Conservation (phyloP, 2,329 filamentous ascomycete genomes). For the Pyrenophora teres region DNA sequence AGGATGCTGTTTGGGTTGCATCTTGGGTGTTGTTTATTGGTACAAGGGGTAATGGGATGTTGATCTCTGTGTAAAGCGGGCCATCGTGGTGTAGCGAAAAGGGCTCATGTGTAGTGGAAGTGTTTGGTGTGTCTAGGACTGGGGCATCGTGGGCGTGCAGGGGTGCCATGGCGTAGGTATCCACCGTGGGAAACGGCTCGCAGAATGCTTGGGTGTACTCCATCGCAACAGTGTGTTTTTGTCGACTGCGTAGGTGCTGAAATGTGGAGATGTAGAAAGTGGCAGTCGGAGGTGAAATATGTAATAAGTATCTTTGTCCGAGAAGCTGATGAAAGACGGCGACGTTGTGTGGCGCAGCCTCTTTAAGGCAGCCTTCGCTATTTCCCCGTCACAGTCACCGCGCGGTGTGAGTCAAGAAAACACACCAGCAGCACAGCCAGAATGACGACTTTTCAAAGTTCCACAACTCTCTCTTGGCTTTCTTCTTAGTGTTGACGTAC, state of each 20-base stretch:
- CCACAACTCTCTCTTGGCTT: too few relatives aligned
- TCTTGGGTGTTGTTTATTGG: conserved; percentile 10
- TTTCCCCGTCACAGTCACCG: not conserved
- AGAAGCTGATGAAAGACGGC: not conserved
- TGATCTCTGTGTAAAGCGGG: conserved; percentile 43
- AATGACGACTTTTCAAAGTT: too few relatives aligned
- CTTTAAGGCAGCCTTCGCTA: conserved; percentile 10
- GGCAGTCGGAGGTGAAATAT: not conserved
- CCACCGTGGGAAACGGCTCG: conserved; percentile 2
- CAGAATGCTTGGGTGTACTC: not conserved
- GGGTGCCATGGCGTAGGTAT: conserved; percentile 3
- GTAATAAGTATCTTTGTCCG: not conserved
- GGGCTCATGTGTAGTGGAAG: not conserved
- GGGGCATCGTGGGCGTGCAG: conserved; percentile 3
- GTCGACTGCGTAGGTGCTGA: not conserved
- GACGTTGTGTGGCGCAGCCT: conserved; percentile 8
- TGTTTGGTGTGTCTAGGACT: not conserved
- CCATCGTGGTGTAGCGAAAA: conserved; percentile 18
- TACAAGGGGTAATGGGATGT: conserved; percentile 37
- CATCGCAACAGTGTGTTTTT: not conserved
- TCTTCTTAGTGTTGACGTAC: too few relatives aligned
- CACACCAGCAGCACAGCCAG: not conserved
- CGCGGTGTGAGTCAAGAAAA: not conserved
- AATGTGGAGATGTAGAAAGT: not conserved
- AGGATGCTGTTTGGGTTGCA: conserved; percentile 1